These are phyloP conservation scores for Pochonia chlamydosporia DNA, from an alignment of 2,329 filamentous ascomycete genomes.

Conservation along the genomic window DNA sequence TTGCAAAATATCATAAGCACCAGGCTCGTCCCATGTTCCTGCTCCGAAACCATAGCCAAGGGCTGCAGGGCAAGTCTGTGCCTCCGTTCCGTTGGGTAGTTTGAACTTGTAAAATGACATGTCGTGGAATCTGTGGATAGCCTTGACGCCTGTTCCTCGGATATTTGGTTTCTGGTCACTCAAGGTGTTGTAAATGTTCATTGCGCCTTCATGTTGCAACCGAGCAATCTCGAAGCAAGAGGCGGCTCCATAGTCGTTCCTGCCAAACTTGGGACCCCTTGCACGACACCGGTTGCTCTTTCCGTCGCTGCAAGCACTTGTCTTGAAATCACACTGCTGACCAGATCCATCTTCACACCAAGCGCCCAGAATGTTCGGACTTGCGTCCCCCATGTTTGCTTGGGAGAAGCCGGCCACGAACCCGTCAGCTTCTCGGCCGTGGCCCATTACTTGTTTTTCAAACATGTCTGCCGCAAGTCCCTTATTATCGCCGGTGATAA, in stretches of 20 bases:
- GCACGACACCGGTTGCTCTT: constrained; percentile 64
- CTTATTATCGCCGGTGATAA: constrained; percentile 89
- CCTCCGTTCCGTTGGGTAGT: constrained; percentile 64
- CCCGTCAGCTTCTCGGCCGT: constrained; percentile 50
- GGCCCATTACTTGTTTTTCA: constrained; percentile 59
- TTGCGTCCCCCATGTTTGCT: constrained; percentile 83
- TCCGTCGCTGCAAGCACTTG: constrained; percentile 70
- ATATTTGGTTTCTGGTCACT: constrained; percentile 42
- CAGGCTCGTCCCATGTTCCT: constrained; percentile 83
- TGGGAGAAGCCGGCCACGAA: constrained; percentile 92
- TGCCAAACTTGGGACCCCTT: constrained; percentile 60
- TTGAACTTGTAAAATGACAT: constrained; percentile 68
- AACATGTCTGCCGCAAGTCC: constrained; percentile 81
- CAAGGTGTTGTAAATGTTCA: constrained; percentile 43
- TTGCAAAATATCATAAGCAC: constrained; percentile 85
- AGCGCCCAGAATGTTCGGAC: constrained; percentile 76
- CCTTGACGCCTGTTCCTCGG: constrained; percentile 60
- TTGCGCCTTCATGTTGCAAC: constrained; percentile 58
- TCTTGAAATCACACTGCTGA: constrained; percentile 61
- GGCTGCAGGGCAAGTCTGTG: constrained; percentile 75
- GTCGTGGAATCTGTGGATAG: constrained; percentile 77
- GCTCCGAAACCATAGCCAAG: constrained; percentile 87
- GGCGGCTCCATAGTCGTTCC: constrained; percentile 64
- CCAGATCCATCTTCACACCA: constrained; percentile 81
- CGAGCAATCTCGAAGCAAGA: constrained; percentile 72